phyloP scores from a whole-genome alignment of 2,329 filamentous ascomycete species.

The Calonectria pauciramosa region DNA sequence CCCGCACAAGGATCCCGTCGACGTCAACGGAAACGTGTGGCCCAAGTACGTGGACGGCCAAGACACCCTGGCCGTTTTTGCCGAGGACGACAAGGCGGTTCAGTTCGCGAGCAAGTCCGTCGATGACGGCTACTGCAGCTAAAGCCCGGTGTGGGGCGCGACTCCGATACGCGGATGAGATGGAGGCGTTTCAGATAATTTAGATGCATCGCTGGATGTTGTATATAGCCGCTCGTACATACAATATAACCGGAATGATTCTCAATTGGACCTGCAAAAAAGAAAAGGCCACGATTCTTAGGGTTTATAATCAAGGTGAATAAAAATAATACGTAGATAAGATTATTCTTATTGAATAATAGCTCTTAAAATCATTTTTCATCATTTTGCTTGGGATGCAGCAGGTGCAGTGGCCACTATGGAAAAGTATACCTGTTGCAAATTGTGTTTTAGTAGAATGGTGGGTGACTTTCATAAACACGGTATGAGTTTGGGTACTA shows the following conservation, averaged over 20 bases:
- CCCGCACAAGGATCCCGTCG: constrained; percentile 31
- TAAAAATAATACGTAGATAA: background rate
- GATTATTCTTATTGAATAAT: background rate
- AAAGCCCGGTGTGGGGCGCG: background rate
- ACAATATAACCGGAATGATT: background rate
- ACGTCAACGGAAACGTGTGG: constrained; percentile 37
- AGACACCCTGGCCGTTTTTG: constrained; percentile 41
- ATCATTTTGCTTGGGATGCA: background rate
- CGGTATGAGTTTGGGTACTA: too few relatives aligned
- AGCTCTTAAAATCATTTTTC: background rate
- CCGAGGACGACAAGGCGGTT: constrained; percentile 27
- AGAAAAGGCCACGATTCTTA: background rate
- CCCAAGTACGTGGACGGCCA: constrained; percentile 36
- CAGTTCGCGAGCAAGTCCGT: constrained; percentile 27
- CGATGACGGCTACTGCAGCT: constrained; percentile 29
- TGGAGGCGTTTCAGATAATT: constrained; percentile 7
- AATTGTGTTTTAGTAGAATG: too few relatives aligned
- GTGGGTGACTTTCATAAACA: too few relatives aligned
- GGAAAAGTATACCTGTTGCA: background rate
- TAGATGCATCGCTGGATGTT: background rate
- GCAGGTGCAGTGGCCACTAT: background rate
- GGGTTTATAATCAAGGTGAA: background rate
- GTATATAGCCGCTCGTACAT: constrained; percentile 4
- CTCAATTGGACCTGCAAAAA: background rate
- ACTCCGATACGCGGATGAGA: background rate